These are phyloP conservation scores for Phytopythium litorale DNA, from an alignment of 352 stramenopile genomes.

Conservation along the genomic window DNA sequence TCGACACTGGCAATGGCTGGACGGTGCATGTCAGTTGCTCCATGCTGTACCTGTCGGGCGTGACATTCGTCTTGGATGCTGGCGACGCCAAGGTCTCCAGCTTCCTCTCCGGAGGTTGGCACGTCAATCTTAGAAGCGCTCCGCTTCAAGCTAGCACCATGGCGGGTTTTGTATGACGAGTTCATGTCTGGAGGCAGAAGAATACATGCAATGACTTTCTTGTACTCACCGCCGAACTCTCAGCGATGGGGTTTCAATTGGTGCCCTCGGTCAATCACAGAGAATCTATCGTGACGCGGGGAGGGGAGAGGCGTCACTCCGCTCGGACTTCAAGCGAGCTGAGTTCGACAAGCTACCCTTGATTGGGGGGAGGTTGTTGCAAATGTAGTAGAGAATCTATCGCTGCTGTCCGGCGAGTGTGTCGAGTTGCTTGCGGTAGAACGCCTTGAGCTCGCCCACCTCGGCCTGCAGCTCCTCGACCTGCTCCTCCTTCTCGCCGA, in stretches of 20 bases:
- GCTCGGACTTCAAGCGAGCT: too few species aligned
- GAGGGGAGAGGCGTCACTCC: too few species aligned
- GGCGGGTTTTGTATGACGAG: not conserved
- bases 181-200: not conserved
- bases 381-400: conserved; percentile 9
- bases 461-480: conserved; percentile 79
- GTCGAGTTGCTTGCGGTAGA: conserved; percentile 77
- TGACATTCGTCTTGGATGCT: not conserved
- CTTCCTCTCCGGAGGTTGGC: not conserved
- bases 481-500: conserved; percentile 85
- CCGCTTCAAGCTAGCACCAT: not conserved
- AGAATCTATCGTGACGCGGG: conserved; percentile 16
- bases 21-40: not conserved
- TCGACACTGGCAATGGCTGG: not conserved
- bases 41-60: not conserved
- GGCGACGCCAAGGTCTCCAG: not conserved
- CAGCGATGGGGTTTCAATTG: too few species aligned
- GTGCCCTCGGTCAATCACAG: too few species aligned
- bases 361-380: too few species aligned
- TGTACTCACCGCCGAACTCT: too few species aligned
- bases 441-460: conserved; percentile 71
- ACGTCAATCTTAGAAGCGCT: not conserved
- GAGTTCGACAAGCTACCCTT: too few species aligned
- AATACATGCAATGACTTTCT: too few species aligned
- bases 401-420: conserved; percentile 42